Percentiles rank a stretch among this genome's conserved stretches.
These are phyloP conservation scores for Neofusicoccum kwambonambiense DNA, from an alignment of 2,329 filamentous ascomycete genomes.

Conservation along the genomic window DNA sequence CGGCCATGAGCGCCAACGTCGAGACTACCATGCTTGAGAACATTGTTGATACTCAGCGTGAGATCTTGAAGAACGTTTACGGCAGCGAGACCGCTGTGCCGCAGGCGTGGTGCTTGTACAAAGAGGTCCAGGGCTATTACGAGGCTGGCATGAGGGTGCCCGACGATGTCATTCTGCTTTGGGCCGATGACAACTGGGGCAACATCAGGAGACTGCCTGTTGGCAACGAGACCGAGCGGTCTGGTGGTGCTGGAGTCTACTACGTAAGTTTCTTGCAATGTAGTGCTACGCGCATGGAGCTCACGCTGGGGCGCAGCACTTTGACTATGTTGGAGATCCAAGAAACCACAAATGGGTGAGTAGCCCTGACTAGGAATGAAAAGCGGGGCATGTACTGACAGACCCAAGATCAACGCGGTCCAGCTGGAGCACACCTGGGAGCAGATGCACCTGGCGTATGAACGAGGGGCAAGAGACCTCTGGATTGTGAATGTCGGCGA, in stretches of 20 bases:
- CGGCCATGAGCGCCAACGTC: conserved; percentile 56
- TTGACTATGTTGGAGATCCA: conserved; percentile 62
- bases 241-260: conserved; percentile 65
- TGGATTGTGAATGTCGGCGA: conserved; percentile 70
- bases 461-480: conserved; percentile 58
- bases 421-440: conserved; percentile 65
- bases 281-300: not conserved
- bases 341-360: conserved; percentile 51
- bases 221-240: conserved; percentile 57
- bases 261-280: conserved; percentile 40
- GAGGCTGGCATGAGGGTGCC: conserved; percentile 62
- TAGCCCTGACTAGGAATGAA: too few relatives aligned
- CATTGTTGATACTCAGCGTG: conserved; percentile 60
- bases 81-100: conserved; percentile 55
- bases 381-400: conserved; percentile 28
- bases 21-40: conserved; percentile 60
- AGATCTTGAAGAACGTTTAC: conserved; percentile 58
- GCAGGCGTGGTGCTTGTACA: conserved; percentile 73
- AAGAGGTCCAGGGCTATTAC: conserved; percentile 70
- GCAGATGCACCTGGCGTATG: conserved; percentile 63
- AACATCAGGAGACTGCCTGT: conserved; percentile 63
- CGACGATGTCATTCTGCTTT: conserved; percentile 66
- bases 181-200: conserved; percentile 69
- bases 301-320: conserved; percentile 50
- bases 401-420: conserved; percentile 58